These are phyloP conservation scores for Aureobasidium lini DNA, from an alignment of 2,329 filamentous ascomycete genomes.

Conservation along the genomic window DNA sequence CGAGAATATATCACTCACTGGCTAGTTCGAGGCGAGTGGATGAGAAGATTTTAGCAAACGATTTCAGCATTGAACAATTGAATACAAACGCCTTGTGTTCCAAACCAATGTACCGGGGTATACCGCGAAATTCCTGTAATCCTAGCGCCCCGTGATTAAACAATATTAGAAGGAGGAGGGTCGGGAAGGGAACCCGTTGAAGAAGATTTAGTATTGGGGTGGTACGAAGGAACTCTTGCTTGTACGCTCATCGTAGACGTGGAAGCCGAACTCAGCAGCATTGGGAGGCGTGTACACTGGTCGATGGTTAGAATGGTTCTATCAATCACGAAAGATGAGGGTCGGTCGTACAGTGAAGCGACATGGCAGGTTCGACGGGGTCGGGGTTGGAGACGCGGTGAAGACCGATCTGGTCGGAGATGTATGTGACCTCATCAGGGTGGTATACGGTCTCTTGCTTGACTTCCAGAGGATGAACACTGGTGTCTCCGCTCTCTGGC, in stretches of 20 bases:
- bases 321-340: slow-evolving; percentile 15
- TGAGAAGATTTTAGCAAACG: too few relatives aligned
- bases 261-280: slow-evolving; percentile 72
- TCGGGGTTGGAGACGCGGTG: slow-evolving; percentile 75
- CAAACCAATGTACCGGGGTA: background rate
- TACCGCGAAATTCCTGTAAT: background rate
- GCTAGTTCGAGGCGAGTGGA: too few relatives aligned
- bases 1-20: too few relatives aligned
- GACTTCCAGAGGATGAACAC: slow-evolving; percentile 44
- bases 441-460: slow-evolving; percentile 61
- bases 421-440: slow-evolving; percentile 75
- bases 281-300: slow-evolving; percentile 80
- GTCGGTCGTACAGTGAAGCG: slow-evolving; percentile 58
- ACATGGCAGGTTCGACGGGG: slow-evolving; percentile 66
- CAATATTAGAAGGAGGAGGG: background rate
- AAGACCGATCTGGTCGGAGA: slow-evolving; percentile 80
- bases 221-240: slow-evolving; percentile 62
- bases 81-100: background rate
- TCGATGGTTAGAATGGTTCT: background rate
- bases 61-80: background rate
- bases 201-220: background rate
- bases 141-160: background rate
- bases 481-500: slow-evolving; percentile 19
- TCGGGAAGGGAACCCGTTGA: background rate
- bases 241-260: slow-evolving; percentile 71